Evolutionary conservation across 768 basidiomycete species (phyloP), one percentile per base, ranked within the genome.

Genomic region (Pulveroboletus frians): DNA sequence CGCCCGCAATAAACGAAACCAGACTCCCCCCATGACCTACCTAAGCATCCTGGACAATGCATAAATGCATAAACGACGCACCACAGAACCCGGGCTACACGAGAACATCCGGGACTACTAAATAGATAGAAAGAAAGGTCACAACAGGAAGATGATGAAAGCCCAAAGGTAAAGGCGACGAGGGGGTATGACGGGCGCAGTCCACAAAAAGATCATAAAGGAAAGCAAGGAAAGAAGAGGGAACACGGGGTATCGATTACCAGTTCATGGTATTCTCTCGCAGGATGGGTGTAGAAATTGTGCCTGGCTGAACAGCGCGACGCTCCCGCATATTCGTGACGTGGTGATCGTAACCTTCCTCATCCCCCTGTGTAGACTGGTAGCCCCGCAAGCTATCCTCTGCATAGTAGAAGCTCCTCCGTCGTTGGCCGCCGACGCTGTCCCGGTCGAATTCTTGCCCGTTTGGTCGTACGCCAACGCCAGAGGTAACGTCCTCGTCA

Each of bases 211-310:
- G 31, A 27, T 55, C 31, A 31, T 30, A 47, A 21, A 35, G n/a
- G 21, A 29, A 10, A 37, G 13, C 26, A 2, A 41, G 32, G 15
- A 17, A 43, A 27, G 14, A 10, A 26, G 3, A 7, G 23, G 10
- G 13, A 20, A 36, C 46, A 23, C 3, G 20, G 10, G 21, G 27
- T 23, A 50, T 14, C 6, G 37, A 36, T 74, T 73, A 92, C 88
- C 88, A 92, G 66, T 89, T 87, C 81, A 91, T 81, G 57, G 82
- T 91, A 68, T 84, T 92, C 70, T 88, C 85, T 61, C 78, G 73
- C 68, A 92, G 62, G 52, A 90, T 78, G 18, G 90, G 89, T 43
- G 85, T 79, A 3, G 83, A 85, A 52, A 92, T 91, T 32, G 80
- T 71, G 17, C 66, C 75, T n/a, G 85, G 76, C 23, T 74, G 62